Percentiles rank a stretch among this genome's conserved stretches.
Evolutionary conservation across 495 filamentous ascomycete species (phyloP).

Genomic region (Acidiella bohemica): DNA sequence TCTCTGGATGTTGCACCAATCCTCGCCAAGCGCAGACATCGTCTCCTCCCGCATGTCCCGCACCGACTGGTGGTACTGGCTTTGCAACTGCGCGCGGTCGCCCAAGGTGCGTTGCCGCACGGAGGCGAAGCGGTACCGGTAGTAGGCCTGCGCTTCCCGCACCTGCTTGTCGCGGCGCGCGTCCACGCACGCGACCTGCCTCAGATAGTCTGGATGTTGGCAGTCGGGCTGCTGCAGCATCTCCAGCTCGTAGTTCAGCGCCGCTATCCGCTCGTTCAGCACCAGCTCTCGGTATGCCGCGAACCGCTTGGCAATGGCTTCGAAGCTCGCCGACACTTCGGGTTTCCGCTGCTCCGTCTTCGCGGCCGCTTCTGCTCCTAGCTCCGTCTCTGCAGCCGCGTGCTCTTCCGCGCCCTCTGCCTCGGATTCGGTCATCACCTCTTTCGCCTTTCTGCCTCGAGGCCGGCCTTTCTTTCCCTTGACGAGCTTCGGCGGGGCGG

Average conservation of each 20-base stretch:
- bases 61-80: constrained; percentile 72
- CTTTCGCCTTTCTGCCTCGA: constrained; percentile 1
- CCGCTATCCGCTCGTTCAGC: constrained; percentile 71
- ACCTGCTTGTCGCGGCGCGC: constrained; percentile 67
- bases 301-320: constrained; percentile 17
- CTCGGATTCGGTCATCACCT: constrained; percentile 3
- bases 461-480: constrained; percentile 13
- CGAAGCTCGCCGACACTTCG: constrained; percentile 12
- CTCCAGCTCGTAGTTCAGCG: constrained; percentile 52
- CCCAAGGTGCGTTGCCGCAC: constrained; percentile 61
- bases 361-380: constrained; percentile 11
- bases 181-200: constrained; percentile 72
- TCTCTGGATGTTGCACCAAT: constrained; percentile 83
- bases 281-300: constrained; percentile 34
- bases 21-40: constrained; percentile 65
- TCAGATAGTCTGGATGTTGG: constrained; percentile 77
- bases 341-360: constrained; percentile 18
- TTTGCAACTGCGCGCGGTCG: constrained; percentile 66
- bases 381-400: constrained; percentile 6
- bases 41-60: constrained; percentile 68
- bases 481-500: not conserved
- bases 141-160: constrained; percentile 54
- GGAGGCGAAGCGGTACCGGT: constrained; percentile 56
- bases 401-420: constrained; percentile 4
- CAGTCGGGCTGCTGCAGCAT: constrained; percentile 62